Evolutionary conservation across 768 basidiomycete genomes (phyloP).

Genomic region (Boletus insuetus): DNA sequence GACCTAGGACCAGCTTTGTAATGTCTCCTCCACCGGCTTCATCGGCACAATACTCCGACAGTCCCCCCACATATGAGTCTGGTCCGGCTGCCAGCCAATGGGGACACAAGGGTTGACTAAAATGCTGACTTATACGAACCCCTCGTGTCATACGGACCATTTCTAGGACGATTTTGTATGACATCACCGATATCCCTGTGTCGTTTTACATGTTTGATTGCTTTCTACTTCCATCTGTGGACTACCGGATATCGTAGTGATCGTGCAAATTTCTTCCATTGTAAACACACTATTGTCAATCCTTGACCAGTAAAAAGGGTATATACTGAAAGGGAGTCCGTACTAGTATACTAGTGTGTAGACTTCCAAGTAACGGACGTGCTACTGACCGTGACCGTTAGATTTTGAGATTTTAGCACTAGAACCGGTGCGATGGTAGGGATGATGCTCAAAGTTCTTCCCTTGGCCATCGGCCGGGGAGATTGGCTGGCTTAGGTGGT

Average conservation of each 20-base stretch:
- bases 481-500: constrained; percentile 20
- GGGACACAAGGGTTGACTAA: constrained; percentile 40
- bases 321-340: too few species aligned
- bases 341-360: background rate
- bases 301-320: too few species aligned
- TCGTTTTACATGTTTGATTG: constrained; percentile 7
- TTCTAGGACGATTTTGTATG: constrained; percentile 11
- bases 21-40: constrained; percentile 23
- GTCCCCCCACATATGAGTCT: constrained; percentile 66
- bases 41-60: constrained; percentile 42
- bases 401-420: background rate
- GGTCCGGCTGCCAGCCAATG: constrained; percentile 51
- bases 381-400: background rate
- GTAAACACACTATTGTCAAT: too few species aligned
- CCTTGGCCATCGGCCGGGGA: constrained; percentile 8
- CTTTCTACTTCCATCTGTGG: background rate
- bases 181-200: constrained; percentile 25
- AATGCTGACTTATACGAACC: background rate
- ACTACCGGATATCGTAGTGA: background rate
- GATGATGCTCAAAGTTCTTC: constrained; percentile 20
- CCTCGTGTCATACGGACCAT: constrained; percentile 18
- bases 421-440: background rate
- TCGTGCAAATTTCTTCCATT: background rate
- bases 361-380: background rate
- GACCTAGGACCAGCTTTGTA: constrained; percentile 29